Percentiles rank a stretch among this genome's conserved stretches.
Evolutionary conservation across 108 stramenopile species (phyloP).

Genomic region (Epipyxis sp.): DNA sequence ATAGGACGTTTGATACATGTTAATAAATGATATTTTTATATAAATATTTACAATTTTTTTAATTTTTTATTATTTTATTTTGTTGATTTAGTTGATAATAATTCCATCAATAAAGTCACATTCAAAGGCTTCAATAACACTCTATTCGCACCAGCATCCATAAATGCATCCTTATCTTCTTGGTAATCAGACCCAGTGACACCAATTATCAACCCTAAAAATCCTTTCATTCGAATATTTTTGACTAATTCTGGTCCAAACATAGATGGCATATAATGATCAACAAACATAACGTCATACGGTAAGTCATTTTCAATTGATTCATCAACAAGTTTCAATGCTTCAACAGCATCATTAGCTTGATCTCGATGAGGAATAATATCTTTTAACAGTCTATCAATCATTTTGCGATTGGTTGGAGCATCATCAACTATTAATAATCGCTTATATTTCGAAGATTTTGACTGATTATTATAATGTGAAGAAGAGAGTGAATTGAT

Average conservation of each 20-base stretch:
- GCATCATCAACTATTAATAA: slow-evolving; percentile 24
- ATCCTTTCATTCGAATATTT: slow-evolving; percentile 1
- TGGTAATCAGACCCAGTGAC: slow-evolving; percentile 12
- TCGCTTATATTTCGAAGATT: too few relatives aligned
- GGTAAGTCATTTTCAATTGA: neutral
- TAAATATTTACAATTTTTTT: too few relatives aligned
- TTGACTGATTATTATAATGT: too few relatives aligned
- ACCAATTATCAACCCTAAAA: neutral
- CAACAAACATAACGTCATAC: slow-evolving; percentile 8
- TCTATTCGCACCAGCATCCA: neutral
- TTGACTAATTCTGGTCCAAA: neutral
- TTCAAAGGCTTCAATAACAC: slow-evolving; percentile 13
- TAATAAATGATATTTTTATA: too few relatives aligned
- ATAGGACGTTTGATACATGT: too few relatives aligned
- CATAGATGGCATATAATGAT: slow-evolving; percentile 15
- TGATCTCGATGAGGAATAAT: neutral
- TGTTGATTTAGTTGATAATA: too few relatives aligned
- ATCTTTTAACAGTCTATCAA: neutral
- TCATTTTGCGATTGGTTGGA: slow-evolving; percentile 28
- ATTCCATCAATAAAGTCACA: neutral
- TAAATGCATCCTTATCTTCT: neutral
- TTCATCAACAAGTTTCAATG: neutral
- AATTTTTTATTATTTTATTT: too few relatives aligned
- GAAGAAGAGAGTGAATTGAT: too few relatives aligned
- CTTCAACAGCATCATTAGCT: slow-evolving; percentile 15